A percentile compares a stretch with the other conserved stretches of the same genome.
Evolutionary conservation across 2,329 filamentous ascomycete species (phyloP).

Genomic region (Alternaria dauci): DNA sequence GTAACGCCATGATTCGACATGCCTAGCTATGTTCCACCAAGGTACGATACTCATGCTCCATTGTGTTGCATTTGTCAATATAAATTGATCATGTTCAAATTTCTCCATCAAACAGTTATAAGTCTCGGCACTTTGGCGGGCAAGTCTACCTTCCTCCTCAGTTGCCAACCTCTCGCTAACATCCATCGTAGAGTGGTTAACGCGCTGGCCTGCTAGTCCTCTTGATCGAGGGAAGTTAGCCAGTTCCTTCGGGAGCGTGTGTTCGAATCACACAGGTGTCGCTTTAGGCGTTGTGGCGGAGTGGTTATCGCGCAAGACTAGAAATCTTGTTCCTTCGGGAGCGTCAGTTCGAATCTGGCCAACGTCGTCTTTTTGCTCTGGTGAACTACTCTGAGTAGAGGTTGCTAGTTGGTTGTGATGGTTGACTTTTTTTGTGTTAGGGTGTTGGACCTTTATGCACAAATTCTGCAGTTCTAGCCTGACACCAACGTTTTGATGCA

Average conservation of each 20-base stretch:
- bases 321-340: slow-evolving; percentile 54
- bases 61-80: too few species aligned
- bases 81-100: too few species aligned
- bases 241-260: slow-evolving; percentile 44
- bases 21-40: fast-evolving
- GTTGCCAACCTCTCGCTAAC: too few species aligned
- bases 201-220: slow-evolving; percentile 38
- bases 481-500: neutral
- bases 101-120: too few species aligned
- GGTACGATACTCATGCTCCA: too few species aligned
- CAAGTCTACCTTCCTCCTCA: too few species aligned
- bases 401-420: neutral
- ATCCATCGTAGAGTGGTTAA: slow-evolving; percentile 25
- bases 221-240: slow-evolving; percentile 21
- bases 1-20: too few species aligned
- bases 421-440: neutral
- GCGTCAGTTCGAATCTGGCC: slow-evolving; percentile 52
- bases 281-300: slow-evolving; percentile 20
- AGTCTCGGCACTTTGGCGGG: too few species aligned
- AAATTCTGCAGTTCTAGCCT: too few species aligned
- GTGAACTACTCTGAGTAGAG: fast-evolving
- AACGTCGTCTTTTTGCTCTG: slow-evolving; percentile 37
- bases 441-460: neutral
- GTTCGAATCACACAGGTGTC: slow-evolving; percentile 44
- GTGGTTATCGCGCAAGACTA: slow-evolving; percentile 54